Percentiles rank a stretch among this genome's conserved stretches.
Evolutionary conservation across 768 basidiomycete species (phyloP).

Genomic region (Leccinum incarnatum): DNA sequence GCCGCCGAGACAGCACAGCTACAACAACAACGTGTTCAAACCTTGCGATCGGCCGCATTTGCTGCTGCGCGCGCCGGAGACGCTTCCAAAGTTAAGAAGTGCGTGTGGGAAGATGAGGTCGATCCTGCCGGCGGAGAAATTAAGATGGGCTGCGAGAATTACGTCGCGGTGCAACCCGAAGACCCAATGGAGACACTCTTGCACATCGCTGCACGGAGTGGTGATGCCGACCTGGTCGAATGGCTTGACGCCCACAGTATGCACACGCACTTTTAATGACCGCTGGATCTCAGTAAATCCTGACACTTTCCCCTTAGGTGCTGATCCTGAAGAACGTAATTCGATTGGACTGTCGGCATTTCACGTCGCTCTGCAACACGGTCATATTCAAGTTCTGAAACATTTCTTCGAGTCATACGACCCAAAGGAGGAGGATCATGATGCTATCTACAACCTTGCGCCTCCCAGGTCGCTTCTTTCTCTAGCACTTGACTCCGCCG

Average conservation of each 20-base stretch:
- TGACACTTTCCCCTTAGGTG: conserved; percentile 44
- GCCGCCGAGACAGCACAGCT: conserved; percentile 48
- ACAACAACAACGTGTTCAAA: conserved; percentile 51
- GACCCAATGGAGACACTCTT: conserved; percentile 68
- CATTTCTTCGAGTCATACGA: conserved; percentile 63
- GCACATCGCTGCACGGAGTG: conserved; percentile 60
- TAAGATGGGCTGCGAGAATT: conserved; percentile 51
- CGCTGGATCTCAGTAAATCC: conserved; percentile 18
- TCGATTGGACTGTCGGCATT: conserved; percentile 57
- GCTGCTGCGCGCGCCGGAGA: conserved; percentile 60
- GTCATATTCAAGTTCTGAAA: conserved; percentile 50
- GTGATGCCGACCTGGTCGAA: conserved; percentile 54
- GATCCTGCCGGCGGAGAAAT: conserved; percentile 73
- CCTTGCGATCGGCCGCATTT: conserved; percentile 59
- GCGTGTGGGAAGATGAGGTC: conserved; percentile 66
- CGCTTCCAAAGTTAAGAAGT: conserved; percentile 53
- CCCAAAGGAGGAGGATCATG: conserved; percentile 50
- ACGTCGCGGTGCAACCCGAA: conserved; percentile 42
- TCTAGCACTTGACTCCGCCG: conserved; percentile 56
- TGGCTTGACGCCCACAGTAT: conserved; percentile 75
- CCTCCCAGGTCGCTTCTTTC: conserved; percentile 46
- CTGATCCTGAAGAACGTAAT: conserved; percentile 70
- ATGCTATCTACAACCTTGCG: conserved; percentile 45
- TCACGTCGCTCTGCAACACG: conserved; percentile 58
- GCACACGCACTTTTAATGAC: conserved; percentile 31